phyloP scores from a whole-genome alignment of 805 yeast genomes.

The Candida silvicultrix region DNA sequence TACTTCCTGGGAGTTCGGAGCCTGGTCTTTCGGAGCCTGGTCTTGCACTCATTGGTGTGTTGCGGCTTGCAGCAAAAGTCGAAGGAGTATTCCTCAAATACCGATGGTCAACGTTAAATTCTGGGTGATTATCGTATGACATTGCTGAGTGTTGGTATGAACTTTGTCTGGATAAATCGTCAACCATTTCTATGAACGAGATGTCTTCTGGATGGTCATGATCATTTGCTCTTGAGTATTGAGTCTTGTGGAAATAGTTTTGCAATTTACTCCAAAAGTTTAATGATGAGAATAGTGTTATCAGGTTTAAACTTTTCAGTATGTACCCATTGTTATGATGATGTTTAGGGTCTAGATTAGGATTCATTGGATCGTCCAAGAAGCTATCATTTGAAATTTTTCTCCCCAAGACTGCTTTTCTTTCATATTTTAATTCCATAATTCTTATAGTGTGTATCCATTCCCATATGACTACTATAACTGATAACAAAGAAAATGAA shows the following conservation, averaged over 20 bases:
- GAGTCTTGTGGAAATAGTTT: not conserved
- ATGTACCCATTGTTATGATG: constrained; percentile 9
- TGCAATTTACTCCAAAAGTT: not conserved
- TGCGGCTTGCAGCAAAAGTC: constrained; percentile 1
- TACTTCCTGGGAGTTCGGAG: not conserved
- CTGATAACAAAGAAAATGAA: constrained; percentile 41
- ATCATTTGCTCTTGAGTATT: not conserved
- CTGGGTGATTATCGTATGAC: constrained; percentile 19
- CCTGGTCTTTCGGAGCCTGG: too few species aligned
- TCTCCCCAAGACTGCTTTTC: constrained; percentile 57
- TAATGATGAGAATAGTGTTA: constrained; percentile 5
- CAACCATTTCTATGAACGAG: constrained; percentile 8
- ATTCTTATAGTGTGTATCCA: constrained; percentile 52
- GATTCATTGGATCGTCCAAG: constrained; percentile 6
- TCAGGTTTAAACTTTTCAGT: constrained; percentile 14
- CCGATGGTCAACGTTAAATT: constrained; percentile 21
- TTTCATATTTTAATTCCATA: constrained; percentile 43
- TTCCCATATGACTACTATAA: constrained; percentile 57
- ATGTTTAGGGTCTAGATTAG: constrained; percentile 5
- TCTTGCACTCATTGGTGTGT: not conserved
- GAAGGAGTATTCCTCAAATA: constrained; percentile 22
- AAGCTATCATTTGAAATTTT: constrained; percentile 42
- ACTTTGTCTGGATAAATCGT: constrained; percentile 2
- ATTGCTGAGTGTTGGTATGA: constrained; percentile 9
- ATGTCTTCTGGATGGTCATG: constrained; percentile 3